Evolutionary conservation across 164 flowering plant genomes (phyloP).

Genomic region (Nymphaea thermarum): DNA sequence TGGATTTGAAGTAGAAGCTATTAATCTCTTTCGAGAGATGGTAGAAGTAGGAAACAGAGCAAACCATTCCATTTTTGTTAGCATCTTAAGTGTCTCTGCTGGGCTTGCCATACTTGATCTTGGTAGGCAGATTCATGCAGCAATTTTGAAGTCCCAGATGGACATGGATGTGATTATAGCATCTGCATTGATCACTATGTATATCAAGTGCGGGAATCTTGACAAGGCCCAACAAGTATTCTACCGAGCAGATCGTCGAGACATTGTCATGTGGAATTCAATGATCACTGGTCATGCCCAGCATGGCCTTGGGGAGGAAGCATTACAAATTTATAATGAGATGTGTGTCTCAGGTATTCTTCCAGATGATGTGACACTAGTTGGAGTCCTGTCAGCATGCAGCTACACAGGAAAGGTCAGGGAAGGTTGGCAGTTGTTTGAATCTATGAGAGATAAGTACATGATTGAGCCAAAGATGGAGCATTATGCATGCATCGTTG

Average conservation of each 20-base stretch:
- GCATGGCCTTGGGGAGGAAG: conserved; percentile 62
- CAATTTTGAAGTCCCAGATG: conserved; percentile 31
- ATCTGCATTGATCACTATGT: conserved; percentile 62
- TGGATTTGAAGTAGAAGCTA: conserved; percentile 50
- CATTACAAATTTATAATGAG: conserved; percentile 42
- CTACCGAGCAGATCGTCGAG: conserved; percentile 40
- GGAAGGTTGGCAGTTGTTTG: conserved; percentile 52
- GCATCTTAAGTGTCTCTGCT: conserved; percentile 55
- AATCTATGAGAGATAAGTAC: conserved; percentile 43
- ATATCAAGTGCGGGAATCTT: conserved; percentile 62
- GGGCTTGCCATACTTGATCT: conserved; percentile 57
- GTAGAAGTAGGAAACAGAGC: conserved; percentile 30
- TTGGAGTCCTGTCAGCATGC: conserved; percentile 74
- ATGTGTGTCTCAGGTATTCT: conserved; percentile 32
- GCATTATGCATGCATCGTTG: conserved; percentile 81
- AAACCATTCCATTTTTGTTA: conserved; percentile 44
- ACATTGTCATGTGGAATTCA: conserved; percentile 82
- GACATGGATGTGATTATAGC: conserved; percentile 46
- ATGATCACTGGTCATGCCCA: conserved; percentile 73
- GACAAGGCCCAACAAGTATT: conserved; percentile 43
- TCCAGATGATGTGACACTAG: conserved; percentile 58
- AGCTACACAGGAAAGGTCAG: conserved; percentile 61
- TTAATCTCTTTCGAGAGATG: conserved; percentile 43
- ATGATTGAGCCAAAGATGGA: conserved; percentile 39
- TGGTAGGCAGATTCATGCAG: conserved; percentile 64